Evolutionary conservation across 2,329 filamentous ascomycete species (phyloP).

Genomic region (Stagonosporopsis cucurbitacearum): DNA sequence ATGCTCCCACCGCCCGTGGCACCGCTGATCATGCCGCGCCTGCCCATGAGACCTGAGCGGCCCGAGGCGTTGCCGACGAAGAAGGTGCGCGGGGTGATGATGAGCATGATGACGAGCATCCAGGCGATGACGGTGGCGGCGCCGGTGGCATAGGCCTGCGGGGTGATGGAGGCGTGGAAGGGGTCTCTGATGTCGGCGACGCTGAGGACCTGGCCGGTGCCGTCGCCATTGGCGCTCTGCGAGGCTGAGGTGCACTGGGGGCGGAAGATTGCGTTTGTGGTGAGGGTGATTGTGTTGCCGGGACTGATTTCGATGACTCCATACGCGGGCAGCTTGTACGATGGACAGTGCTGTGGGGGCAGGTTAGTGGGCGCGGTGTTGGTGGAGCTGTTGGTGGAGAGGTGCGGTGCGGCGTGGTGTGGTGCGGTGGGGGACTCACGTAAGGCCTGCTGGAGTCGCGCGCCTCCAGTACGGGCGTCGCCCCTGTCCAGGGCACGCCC

Average conservation of each 20-base stretch:
- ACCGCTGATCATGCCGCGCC: constrained; percentile 83
- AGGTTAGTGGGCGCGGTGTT: constrained; percentile 34
- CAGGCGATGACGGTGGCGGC: constrained; percentile 91
- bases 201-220: constrained; percentile 50
- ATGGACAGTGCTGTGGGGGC: constrained; percentile 61
- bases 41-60: constrained; percentile 75
- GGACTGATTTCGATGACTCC: constrained; percentile 62
- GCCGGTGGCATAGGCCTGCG: constrained; percentile 90
- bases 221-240: constrained; percentile 48
- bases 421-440: constrained; percentile 32
- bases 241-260: constrained; percentile 60
- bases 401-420: neutral
- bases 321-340: constrained; percentile 66
- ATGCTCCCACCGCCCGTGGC: constrained; percentile 67
- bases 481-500: constrained; percentile 20
- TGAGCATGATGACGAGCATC: constrained; percentile 89
- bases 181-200: constrained; percentile 77
- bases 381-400: too few relatives aligned
- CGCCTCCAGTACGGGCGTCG: constrained; percentile 14
- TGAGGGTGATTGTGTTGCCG: constrained; percentile 65
- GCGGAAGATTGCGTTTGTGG: constrained; percentile 65
- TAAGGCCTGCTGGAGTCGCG: constrained; percentile 41
- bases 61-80: constrained; percentile 75
- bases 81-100: constrained; percentile 94
- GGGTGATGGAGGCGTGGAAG: constrained; percentile 92